Conservation (phyloP, 2,329 filamentous ascomycete genomes). For the Akanthomyces lecanii region DNA sequence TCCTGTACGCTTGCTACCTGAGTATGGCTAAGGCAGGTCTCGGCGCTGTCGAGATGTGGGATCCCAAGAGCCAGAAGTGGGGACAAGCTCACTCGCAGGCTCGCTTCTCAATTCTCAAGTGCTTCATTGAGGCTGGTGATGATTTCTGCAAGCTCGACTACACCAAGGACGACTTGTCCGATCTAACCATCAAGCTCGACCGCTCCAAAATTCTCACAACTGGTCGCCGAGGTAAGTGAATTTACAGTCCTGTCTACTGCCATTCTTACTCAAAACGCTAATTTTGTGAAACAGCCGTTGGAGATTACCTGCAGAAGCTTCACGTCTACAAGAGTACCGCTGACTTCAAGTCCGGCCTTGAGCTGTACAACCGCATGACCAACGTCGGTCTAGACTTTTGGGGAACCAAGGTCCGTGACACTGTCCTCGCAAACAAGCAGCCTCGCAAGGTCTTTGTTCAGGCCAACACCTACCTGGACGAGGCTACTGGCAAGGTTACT, state of each 20-base stretch:
- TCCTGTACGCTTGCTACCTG: slow-evolving; percentile 84
- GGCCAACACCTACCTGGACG: slow-evolving; percentile 76
- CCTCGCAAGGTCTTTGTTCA: slow-evolving; percentile 92
- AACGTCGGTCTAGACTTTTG: slow-evolving; percentile 77
- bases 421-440: slow-evolving; percentile 72
- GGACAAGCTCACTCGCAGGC: slow-evolving; percentile 90
- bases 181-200: slow-evolving; percentile 78
- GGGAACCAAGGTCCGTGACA: slow-evolving; percentile 71
- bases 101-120: slow-evolving; percentile 80
- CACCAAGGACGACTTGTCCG: slow-evolving; percentile 67
- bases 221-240: slow-evolving; percentile 61
- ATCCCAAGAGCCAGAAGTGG: slow-evolving; percentile 86
- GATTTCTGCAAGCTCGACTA: slow-evolving; percentile 82
- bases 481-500: slow-evolving; percentile 63
- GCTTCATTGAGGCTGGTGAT: slow-evolving; percentile 79
- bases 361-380: slow-evolving; percentile 81
- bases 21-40: slow-evolving; percentile 94
- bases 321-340: slow-evolving; percentile 91
- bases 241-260: neutral
- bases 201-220: slow-evolving; percentile 80
- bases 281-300: slow-evolving; percentile 55
- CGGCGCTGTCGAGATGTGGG: slow-evolving; percentile 87
- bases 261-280: slow-evolving; percentile 20
- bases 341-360: slow-evolving; percentile 71
- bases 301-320: slow-evolving; percentile 82